These are phyloP conservation scores for Candida patagonica DNA, from an alignment of 805 yeast species.

Conservation along the genomic window DNA sequence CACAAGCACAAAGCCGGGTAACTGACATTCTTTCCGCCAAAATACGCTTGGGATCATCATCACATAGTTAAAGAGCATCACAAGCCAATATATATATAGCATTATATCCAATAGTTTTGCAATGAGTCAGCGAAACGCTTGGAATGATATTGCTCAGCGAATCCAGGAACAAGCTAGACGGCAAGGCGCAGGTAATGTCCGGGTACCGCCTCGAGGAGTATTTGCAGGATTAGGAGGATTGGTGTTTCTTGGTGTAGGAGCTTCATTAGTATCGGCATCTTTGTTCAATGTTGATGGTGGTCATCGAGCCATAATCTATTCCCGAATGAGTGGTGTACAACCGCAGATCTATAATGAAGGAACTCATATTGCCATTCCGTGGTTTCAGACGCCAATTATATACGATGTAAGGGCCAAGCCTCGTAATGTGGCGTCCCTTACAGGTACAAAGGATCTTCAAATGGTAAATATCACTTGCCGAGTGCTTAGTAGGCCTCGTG, in stretches of 20 bases:
- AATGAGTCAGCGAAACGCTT: constrained; percentile 16
- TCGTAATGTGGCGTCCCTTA: constrained; percentile 86
- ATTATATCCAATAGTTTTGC: background rate
- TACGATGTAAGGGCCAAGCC: constrained; percentile 97
- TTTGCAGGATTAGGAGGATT: constrained; percentile 60
- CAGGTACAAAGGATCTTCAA: constrained; percentile 97
- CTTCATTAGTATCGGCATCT: constrained; percentile 43
- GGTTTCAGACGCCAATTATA: constrained; percentile 86
- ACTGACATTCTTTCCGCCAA: too few relatives aligned
- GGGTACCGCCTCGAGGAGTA: constrained; percentile 40
- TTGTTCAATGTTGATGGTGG: constrained; percentile 95
- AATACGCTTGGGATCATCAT: too few relatives aligned
- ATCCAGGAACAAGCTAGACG: constrained; percentile 17
- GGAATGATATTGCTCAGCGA: constrained; percentile 16
- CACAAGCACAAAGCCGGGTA: background rate
- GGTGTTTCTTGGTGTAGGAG: constrained; percentile 48
- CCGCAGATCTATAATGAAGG: constrained; percentile 84
- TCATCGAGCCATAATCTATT: constrained; percentile 91
- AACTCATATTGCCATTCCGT: constrained; percentile 88
- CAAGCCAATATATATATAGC: too few relatives aligned
- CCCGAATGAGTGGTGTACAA: constrained; percentile 77
- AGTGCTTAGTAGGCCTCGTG: constrained; percentile 84
- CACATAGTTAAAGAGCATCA: too few relatives aligned
- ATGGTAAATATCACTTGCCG: constrained; percentile 99
- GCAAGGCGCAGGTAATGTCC: constrained; percentile 23